Base-by-base conservation (phyloP, 805 yeast genomes). In the Hyphopichia homilentoma region DNA sequence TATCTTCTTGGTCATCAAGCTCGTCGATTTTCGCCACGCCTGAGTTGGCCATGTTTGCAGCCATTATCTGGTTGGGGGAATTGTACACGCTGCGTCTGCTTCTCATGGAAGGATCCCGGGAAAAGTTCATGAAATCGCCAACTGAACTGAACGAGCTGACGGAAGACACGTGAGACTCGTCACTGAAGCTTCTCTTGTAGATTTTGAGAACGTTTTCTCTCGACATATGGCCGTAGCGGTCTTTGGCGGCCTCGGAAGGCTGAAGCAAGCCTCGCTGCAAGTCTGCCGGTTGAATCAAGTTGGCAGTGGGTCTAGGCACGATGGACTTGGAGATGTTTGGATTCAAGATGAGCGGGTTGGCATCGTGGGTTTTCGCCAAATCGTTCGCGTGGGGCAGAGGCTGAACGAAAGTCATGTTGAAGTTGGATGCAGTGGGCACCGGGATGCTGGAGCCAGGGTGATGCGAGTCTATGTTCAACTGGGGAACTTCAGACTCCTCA, bases 101-200 rank as follows among this genome's bases (percentile, higher is more conserved):
- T 18, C 30, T 27, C 6, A 27, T 17, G 11, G 30, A 27, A 4
- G 21, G 21, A n/a, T 27, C 12, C 12, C 13, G n/a, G 9, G 23
- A n/a, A 16, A 47, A 41, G 27, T 47, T 51, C 39, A 53, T 38
- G 15, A 54, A 41, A 26, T 61, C 68, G 2, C 61, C 64, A 12
- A 56, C 43, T 1, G 67, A 53, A 36, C 64, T 59, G 35, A 60
- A 57, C 1, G 64, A 54, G 36, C 66, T 59, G 8, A 62, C 57
- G 0, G 68, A 58, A 4, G 68, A 61, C 2, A 59, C 65, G 13
- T 47, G 51, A 1, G 68, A 61, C 32, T 64, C 68, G 21, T 64
- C 68, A 27, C 68, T 61, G 35, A 60, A 58, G 7, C 50, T 49
- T 31, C 70, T 36, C 26, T 51, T 48, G 28, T 41, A 39, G 22